Conservation (phyloP, 805 yeast genomes). For the Spathaspora hagerdaliae region DNA sequence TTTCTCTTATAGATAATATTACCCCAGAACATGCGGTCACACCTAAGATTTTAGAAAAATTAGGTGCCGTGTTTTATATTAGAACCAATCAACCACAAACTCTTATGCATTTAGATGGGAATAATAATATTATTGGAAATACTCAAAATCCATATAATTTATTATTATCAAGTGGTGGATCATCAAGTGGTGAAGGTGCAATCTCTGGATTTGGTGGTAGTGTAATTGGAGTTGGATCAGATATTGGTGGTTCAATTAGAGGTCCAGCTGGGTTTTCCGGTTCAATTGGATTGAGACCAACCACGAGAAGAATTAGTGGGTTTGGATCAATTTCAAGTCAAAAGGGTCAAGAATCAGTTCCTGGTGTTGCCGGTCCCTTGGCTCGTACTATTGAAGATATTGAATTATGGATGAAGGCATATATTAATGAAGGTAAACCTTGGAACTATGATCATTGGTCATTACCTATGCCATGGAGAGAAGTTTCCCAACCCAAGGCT, state of each 20-base stretch:
- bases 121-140: constrained; percentile 37
- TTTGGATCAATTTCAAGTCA: constrained; percentile 50
- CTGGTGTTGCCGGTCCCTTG: constrained; percentile 67
- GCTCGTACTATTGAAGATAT: constrained; percentile 62
- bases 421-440: constrained; percentile 60
- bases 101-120: constrained; percentile 41
- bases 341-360: constrained; percentile 63
- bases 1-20: constrained; percentile 28
- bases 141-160: constrained; percentile 37
- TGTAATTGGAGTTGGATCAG: constrained; percentile 38
- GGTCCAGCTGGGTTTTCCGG: constrained; percentile 43
- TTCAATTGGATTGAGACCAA: constrained; percentile 40
- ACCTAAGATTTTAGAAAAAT: constrained; percentile 29
- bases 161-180: constrained; percentile 39
- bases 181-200: constrained; percentile 44
- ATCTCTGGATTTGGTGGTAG: constrained; percentile 40
- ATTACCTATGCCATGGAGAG: constrained; percentile 52
- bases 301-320: constrained; percentile 28
- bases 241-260: constrained; percentile 43
- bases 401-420: constrained; percentile 62
- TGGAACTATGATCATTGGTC: constrained; percentile 51
- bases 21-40: constrained; percentile 27
- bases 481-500: constrained; percentile 38
- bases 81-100: constrained; percentile 44
- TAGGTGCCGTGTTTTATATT: constrained; percentile 43